phyloP scores from a whole-genome alignment of 1,284 basidiomycete genomes.

The Melampsora medusae region DNA sequence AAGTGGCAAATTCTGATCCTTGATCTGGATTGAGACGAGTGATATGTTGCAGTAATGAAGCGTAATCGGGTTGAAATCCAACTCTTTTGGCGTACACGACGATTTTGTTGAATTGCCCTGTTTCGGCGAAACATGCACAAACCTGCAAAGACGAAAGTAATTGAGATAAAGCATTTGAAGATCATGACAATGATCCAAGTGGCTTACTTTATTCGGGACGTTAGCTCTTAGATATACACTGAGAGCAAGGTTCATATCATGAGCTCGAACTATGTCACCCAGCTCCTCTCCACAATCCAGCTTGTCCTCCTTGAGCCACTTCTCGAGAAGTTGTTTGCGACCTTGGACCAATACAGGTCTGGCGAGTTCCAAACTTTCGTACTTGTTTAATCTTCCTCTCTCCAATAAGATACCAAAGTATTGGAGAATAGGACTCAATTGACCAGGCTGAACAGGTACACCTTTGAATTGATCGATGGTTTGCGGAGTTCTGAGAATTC shows the following conservation, averaged over 20 bases:
- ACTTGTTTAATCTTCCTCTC: constrained; percentile 95
- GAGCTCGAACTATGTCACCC: constrained; percentile 89
- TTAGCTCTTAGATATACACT: constrained; percentile 98
- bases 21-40: constrained; percentile 97
- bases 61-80: constrained; percentile 89
- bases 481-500: constrained; percentile 88
- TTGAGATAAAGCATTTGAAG: background rate
- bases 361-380: constrained; percentile 92
- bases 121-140: constrained; percentile 92
- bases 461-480: constrained; percentile 98
- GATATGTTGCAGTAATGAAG: constrained; percentile 90
- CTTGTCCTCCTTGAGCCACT: constrained; percentile 99
- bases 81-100: constrained; percentile 98
- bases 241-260: constrained; percentile 98
- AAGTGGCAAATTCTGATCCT: constrained; percentile 95
- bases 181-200: background rate
- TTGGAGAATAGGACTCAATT: constrained; percentile 92
- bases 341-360: constrained; percentile 94
- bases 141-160: constrained; percentile 55
- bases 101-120: constrained; percentile 98
- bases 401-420: constrained; percentile 98
- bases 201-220: constrained; percentile 88
- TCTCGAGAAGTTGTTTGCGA: constrained; percentile 94
- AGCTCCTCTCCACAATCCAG: constrained; percentile 98
- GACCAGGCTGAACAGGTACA: constrained; percentile 83